Conservation (phyloP, 495 filamentous ascomycete species). For the Penicillium coffeae region DNA sequence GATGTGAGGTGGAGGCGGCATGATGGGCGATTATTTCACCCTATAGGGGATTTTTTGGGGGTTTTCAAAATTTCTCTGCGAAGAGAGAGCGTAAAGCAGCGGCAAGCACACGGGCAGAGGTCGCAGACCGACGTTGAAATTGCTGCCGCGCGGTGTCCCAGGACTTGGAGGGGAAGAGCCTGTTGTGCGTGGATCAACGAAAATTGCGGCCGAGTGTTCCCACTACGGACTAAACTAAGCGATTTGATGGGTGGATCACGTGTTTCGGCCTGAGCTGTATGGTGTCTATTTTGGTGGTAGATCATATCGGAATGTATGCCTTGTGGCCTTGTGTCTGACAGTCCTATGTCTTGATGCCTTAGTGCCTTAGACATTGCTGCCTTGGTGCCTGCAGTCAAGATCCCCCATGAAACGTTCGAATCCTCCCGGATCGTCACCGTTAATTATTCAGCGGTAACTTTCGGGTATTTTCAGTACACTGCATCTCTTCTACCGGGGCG, state of each 20-base stretch:
- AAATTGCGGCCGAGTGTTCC: constrained; percentile 32
- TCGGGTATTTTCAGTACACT: neutral
- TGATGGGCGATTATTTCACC: constrained; percentile 50
- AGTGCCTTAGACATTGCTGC: too few species aligned
- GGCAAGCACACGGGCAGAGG: constrained; percentile 25
- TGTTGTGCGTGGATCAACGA: constrained; percentile 44
- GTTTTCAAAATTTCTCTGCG: constrained; percentile 1
- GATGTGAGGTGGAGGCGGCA: constrained; percentile 93
- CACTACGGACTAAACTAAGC: constrained; percentile 38
- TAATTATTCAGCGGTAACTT: neutral
- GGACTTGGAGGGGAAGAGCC: constrained; percentile 27
- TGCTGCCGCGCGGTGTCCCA: constrained; percentile 42
- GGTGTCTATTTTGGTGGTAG: constrained; percentile 4
- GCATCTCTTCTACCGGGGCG: neutral
- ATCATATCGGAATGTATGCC: neutral
- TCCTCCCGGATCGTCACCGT: too few species aligned
- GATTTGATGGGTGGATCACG: constrained; percentile 29
- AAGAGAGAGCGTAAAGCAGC: constrained; percentile 4
- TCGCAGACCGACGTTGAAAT: constrained; percentile 23
- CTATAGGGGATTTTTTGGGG: constrained; percentile 16
- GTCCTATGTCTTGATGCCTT: too few species aligned
- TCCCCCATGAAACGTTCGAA: too few species aligned
- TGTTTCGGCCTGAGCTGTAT: constrained; percentile 7
- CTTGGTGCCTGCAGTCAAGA: too few species aligned
- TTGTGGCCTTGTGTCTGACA: neutral